Evolutionary conservation across 2,329 filamentous ascomycete species (phyloP), one percentile per base, ranked within the genome.

Genomic region (Arthrobotrys pseudoclavata): DNA sequence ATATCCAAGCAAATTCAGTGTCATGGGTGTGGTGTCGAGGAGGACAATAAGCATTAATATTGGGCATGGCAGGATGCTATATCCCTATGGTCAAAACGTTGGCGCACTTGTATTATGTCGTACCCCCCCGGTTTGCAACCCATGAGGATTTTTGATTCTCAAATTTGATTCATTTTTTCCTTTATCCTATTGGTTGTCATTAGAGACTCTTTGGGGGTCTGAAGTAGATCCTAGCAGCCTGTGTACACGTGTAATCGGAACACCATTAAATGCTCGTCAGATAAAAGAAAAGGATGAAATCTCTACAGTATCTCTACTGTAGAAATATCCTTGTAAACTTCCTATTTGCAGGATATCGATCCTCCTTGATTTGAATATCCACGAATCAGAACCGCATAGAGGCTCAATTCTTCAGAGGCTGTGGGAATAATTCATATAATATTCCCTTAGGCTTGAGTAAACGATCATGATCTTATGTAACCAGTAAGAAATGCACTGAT

Each of bases 341-440:
- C 62, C 70, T 52, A 68, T 63, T 75, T 40, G 70, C n/a, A 70
- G 57, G 26, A 37, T 26, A 13, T 29, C 50, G 20, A 22, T 69
- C 9, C 62, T 47, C 37, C 64, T 64, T 60, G 53, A 69, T 69
- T 69, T 69, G 55, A 22, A 20, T 24, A 57, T 53, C 55, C 45
- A 57, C 66, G 66, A 76, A 76, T 76, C 57, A 70, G 72, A 70
- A 50, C 37, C 66, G 64, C 40, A 67, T 40, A 66, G 66, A 70
- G 50, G 40, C 72, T 61, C 57, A 67, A 52, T 50, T 29, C 20
- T n/a, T 24, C 10, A 60, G 66, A 61, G 64, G 63, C 64, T 69
- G 48, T 55, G 57, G 18, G 34, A 24, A 47, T 42, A 42, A 26
- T 47, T n/a, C 42, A 48, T 34, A 40, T 48, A 20, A 45, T 52